Evolutionary conservation across 805 yeast genomes (phyloP).

Genomic region (Naumovozyma castellii): DNA sequence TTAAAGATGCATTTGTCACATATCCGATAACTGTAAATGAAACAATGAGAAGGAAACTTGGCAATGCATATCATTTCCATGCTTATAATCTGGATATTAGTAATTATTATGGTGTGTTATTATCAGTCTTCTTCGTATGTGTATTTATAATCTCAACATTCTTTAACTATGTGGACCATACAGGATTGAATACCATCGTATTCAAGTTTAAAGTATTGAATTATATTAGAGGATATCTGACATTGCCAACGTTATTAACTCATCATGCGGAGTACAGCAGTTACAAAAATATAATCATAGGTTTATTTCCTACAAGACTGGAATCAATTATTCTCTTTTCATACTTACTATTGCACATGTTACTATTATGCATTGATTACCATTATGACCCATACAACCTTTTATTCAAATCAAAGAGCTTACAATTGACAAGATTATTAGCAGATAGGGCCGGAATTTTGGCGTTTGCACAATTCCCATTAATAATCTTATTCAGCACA

Average conservation of each 20-base stretch:
- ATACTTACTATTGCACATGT: slow-evolving; percentile 11
- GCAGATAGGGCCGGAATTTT: slow-evolving; percentile 43
- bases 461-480: slow-evolving; percentile 41
- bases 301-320: slow-evolving; percentile 16
- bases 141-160: slow-evolving; percentile 4
- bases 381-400: slow-evolving; percentile 12
- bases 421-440: slow-evolving; percentile 22
- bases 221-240: slow-evolving; percentile 11
- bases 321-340: slow-evolving; percentile 14
- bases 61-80: slow-evolving; percentile 13
- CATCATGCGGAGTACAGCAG: slow-evolving; percentile 16
- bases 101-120: slow-evolving; percentile 7
- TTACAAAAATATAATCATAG: slow-evolving; percentile 6
- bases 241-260: slow-evolving; percentile 11
- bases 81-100: slow-evolving; percentile 15
- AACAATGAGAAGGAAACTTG: slow-evolving; percentile 4
- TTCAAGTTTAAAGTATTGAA: slow-evolving; percentile 6
- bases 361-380: slow-evolving; percentile 8
- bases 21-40: slow-evolving; percentile 10
- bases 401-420: slow-evolving; percentile 6
- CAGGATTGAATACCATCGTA: slow-evolving; percentile 7
- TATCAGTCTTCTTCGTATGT: slow-evolving; percentile 11
- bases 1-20: slow-evolving; percentile 1
- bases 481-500: slow-evolving; percentile 54
- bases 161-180: slow-evolving; percentile 7